Evolutionary conservation across 768 basidiomycete species (phyloP).

Genomic region (Tremella fuciformis): DNA sequence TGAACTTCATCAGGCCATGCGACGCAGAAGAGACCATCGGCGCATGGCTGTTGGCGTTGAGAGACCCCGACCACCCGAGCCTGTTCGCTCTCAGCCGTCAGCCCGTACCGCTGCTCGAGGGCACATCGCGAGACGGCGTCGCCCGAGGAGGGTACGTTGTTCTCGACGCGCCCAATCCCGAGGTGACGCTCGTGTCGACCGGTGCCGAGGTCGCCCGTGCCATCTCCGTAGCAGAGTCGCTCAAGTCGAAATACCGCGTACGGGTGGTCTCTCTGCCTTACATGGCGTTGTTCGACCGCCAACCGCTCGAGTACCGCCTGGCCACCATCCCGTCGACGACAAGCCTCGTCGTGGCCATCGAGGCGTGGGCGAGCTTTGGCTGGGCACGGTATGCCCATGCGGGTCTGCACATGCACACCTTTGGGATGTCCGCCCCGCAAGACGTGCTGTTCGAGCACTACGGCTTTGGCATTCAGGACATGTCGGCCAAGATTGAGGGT

Average conservation of each 20-base stretch:
- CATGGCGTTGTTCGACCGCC: conserved; percentile 40
- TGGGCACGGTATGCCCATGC: conserved; percentile 52
- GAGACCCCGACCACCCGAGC: conserved; percentile 33
- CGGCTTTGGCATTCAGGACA: conserved; percentile 41
- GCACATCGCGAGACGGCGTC: conserved; percentile 38
- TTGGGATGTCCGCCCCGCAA: conserved; percentile 48
- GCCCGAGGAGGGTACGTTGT: conserved; percentile 42
- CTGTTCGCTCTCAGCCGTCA: conserved; percentile 44
- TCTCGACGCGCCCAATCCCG: conserved; percentile 25
- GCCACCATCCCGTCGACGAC: conserved; percentile 30
- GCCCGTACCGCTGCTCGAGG: conserved; percentile 41
- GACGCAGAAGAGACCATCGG: conserved; percentile 50
- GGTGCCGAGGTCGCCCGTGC: conserved; percentile 47
- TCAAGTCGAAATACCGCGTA: conserved; percentile 12
- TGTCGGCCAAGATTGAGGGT: conserved; percentile 35
- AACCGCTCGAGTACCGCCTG: conserved; percentile 35
- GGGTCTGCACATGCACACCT: conserved; percentile 46
- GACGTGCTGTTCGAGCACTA: conserved; percentile 45
- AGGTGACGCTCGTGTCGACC: conserved; percentile 45
- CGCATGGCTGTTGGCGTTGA: conserved; percentile 40
- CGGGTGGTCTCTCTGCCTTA: conserved; percentile 49
- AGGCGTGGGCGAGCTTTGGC: conserved; percentile 47
- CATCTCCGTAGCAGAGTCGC: conserved; percentile 35
- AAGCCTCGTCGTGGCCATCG: conserved; percentile 47
- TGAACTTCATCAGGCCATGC: conserved; percentile 48